A percentile compares a stretch with the other conserved stretches of the same genome.
Evolutionary conservation across 768 basidiomycete species (phyloP).

Genomic region (Leucosporidium scottii): DNA sequence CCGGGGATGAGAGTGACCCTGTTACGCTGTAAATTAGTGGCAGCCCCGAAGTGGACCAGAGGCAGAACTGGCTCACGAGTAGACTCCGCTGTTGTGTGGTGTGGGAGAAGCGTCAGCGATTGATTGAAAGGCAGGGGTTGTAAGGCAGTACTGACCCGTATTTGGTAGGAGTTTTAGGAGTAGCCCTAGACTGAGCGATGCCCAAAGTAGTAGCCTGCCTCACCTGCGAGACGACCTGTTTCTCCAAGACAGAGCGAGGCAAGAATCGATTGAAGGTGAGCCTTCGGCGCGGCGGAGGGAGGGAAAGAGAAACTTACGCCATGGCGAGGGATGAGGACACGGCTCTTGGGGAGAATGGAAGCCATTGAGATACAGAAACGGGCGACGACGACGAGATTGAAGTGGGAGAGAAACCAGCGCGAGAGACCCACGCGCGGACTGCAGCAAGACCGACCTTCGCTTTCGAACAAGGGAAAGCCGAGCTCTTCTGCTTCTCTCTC

Average conservation of each 20-base stretch:
- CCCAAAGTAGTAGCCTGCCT: slow-evolving; percentile 32
- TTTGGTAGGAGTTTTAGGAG: slow-evolving; percentile 54
- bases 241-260: background rate
- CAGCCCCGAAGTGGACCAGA: background rate
- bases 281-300: too few species aligned
- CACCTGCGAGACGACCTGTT: slow-evolving; percentile 8
- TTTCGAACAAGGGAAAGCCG: background rate
- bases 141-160: slow-evolving; percentile 75
- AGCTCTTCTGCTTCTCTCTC: background rate
- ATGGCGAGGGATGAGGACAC: too few species aligned
- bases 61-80: slow-evolving; percentile 2
- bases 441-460: background rate
- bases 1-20: slow-evolving; percentile 96
- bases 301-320: background rate
- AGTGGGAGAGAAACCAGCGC: background rate
- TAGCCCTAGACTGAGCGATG: slow-evolving; percentile 21
- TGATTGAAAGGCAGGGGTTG: background rate
- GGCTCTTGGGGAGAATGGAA: too few species aligned
- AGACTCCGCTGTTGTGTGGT: background rate
- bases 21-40: slow-evolving; percentile 14
- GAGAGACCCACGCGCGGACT: background rate
- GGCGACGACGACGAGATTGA: background rate
- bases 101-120: background rate
- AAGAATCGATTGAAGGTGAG: background rate
- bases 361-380: background rate